phyloP scores from a whole-genome alignment of 495 filamentous ascomycete species.

The Penicillium riverlandense region DNA sequence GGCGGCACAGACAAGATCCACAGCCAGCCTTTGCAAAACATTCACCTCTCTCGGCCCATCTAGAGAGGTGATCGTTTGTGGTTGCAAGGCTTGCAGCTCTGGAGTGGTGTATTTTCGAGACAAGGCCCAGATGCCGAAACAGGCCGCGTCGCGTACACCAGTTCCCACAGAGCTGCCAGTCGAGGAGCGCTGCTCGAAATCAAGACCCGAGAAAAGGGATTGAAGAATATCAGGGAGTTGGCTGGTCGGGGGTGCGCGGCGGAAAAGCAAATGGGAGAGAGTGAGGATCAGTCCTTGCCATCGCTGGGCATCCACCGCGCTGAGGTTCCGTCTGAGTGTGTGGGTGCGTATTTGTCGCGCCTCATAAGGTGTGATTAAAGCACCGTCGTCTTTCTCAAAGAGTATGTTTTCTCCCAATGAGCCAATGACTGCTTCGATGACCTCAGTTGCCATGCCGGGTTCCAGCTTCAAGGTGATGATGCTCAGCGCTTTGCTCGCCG shows the following conservation, averaged over 20 bases:
- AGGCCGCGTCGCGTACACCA: constrained; percentile 93
- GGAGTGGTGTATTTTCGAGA: constrained; percentile 78
- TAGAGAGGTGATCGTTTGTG: constrained; percentile 23
- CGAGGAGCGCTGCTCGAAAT: constrained; percentile 76
- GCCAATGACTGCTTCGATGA: constrained; percentile 77
- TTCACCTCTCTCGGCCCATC: constrained; percentile 19
- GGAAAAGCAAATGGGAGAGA: constrained; percentile 75
- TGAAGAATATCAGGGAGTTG: constrained; percentile 64
- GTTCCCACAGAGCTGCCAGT: constrained; percentile 79
- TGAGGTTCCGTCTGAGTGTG: constrained; percentile 50
- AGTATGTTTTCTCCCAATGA: constrained; percentile 70
- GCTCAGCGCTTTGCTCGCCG: constrained; percentile 88
- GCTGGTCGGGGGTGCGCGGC: constrained; percentile 58
- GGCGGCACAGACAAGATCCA: constrained; percentile 71
- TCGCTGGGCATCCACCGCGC: constrained; percentile 65
- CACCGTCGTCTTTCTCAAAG: constrained; percentile 43
- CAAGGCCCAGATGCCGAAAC: constrained; percentile 90
- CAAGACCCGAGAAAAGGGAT: constrained; percentile 63
- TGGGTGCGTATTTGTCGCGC: constrained; percentile 23
- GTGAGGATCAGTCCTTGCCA: constrained; percentile 94
- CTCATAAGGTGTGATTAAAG: constrained; percentile 27
- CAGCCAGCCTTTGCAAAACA: constrained; percentile 69
- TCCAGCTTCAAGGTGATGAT: constrained; percentile 74
- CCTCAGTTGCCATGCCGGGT: constrained; percentile 69
- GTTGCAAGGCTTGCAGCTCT: constrained; percentile 61